phyloP scores from a whole-genome alignment of 495 filamentous ascomycete species.

The Talaromyces ruber region DNA sequence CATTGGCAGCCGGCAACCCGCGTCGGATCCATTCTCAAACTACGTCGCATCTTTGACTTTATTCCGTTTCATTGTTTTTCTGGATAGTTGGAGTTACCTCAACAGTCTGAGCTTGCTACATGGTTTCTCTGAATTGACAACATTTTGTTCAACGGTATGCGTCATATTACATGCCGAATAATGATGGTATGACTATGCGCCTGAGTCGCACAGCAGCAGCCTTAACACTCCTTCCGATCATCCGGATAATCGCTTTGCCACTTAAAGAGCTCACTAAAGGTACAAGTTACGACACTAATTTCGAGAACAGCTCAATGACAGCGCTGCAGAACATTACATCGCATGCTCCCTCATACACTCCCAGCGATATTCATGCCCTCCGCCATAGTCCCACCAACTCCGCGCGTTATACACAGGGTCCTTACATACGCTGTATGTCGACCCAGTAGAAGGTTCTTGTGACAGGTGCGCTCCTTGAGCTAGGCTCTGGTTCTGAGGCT shows the following conservation, averaged over 20 bases:
- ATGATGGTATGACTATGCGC: neutral
- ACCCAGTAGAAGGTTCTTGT: slow-evolving; percentile 28
- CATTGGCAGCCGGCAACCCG: neutral
- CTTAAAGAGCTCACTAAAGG: neutral
- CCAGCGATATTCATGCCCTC: slow-evolving; percentile 8
- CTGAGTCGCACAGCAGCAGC: neutral
- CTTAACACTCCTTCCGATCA: neutral
- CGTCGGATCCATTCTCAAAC: neutral
- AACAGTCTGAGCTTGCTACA: too few species aligned
- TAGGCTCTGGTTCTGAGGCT: slow-evolving; percentile 9
- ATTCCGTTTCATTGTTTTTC: neutral
- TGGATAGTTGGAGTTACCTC: too few species aligned
- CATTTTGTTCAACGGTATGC: neutral
- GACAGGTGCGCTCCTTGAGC: neutral
- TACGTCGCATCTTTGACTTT: neutral
- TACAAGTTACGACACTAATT: neutral
- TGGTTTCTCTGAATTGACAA: neutral
- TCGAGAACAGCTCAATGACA: neutral
- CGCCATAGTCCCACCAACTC: slow-evolving; percentile 39
- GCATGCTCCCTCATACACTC: neutral
- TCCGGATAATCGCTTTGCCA: neutral
- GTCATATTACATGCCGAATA: neutral
- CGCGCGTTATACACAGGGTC: slow-evolving; percentile 53
- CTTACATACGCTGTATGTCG: slow-evolving; percentile 43
- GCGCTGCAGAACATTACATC: neutral